Conservation (phyloP, 805 yeast species). For the Yamadazyma laniorum region DNA sequence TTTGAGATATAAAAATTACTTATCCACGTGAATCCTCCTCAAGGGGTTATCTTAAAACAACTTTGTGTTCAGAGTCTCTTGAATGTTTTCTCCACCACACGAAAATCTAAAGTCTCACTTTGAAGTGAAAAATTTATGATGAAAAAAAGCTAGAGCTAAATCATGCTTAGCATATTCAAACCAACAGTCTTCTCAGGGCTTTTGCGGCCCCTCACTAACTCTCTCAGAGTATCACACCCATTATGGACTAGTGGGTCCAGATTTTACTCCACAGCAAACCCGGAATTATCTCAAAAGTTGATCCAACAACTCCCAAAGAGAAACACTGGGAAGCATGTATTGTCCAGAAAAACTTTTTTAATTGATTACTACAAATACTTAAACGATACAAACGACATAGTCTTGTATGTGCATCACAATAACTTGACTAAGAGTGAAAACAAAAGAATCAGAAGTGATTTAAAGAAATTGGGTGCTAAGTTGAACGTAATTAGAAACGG, state of each 20-base stretch:
- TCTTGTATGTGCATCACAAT: constrained; percentile 82
- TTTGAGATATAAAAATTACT: too few species aligned
- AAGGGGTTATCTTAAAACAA: too few species aligned
- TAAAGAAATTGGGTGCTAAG: constrained; percentile 64
- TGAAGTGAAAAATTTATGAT: background rate
- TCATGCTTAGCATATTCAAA: background rate
- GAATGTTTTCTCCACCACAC: too few species aligned
- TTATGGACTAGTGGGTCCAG: background rate
- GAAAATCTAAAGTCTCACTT: background rate
- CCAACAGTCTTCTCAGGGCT: background rate
- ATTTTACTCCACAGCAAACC: background rate
- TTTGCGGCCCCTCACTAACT: background rate
- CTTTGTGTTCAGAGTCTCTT: too few species aligned
- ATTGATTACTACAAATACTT: constrained; percentile 76
- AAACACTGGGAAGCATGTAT: constrained; percentile 57
- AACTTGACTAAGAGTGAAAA: constrained; percentile 72
- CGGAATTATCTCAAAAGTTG: constrained; percentile 2
- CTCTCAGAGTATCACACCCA: background rate
- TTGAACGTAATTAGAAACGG: constrained; percentile 67
- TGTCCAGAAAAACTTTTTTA: constrained; percentile 81
- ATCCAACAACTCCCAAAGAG: constrained; percentile 1
- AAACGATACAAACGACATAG: constrained; percentile 64
- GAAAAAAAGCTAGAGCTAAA: background rate
- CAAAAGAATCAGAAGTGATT: constrained; percentile 56
- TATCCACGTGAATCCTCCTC: too few species aligned